Percentiles rank a stretch among this genome's conserved stretches.
Evolutionary conservation across 176 grass and related monocot genomes (phyloP).

Genomic region (Metroxylon sagu): DNA sequence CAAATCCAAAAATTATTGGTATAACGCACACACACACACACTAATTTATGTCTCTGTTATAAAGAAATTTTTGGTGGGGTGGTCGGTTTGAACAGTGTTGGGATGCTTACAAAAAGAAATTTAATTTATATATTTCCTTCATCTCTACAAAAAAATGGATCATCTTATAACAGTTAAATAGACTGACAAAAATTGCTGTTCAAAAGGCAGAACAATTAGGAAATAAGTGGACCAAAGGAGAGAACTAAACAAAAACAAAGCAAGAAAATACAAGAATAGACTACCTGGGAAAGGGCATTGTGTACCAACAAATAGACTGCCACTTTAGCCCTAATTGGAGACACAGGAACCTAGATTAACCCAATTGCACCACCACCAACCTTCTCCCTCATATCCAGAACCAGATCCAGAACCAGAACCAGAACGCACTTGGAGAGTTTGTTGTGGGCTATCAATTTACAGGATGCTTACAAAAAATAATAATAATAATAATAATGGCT

Average conservation of each 20-base stretch:
- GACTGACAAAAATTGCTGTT: slow-evolving; percentile 35
- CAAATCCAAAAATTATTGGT: too few relatives aligned
- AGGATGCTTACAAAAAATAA: slow-evolving; percentile 15
- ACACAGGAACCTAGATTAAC: slow-evolving; percentile 30
- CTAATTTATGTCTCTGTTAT: too few relatives aligned
- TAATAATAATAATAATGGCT: slow-evolving; percentile 5
- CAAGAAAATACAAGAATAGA: slow-evolving; percentile 6
- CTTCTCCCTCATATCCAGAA: too few relatives aligned
- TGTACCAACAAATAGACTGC: slow-evolving; percentile 30
- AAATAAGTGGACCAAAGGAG: slow-evolving; percentile 5
- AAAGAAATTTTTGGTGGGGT: too few relatives aligned
- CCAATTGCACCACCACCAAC: slow-evolving; percentile 14
- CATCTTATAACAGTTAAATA: slow-evolving; percentile 21
- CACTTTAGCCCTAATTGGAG: slow-evolving; percentile 20
- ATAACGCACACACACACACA: too few relatives aligned
- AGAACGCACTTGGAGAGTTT: slow-evolving; percentile 8
- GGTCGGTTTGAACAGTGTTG: too few relatives aligned
- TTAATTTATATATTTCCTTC: background rate
- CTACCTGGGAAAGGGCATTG: slow-evolving; percentile 26
- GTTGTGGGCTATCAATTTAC: slow-evolving; percentile 53
- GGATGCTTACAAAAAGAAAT: background rate
- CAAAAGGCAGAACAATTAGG: slow-evolving; percentile 18
- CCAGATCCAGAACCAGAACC: too few relatives aligned
- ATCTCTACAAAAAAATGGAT: slow-evolving; percentile 29
- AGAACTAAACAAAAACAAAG: slow-evolving; percentile 8